Evolutionary conservation across 202 grass and related monocot species (phyloP), one percentile per base, ranked within the genome.

Genomic region (Carex sylvatica): DNA sequence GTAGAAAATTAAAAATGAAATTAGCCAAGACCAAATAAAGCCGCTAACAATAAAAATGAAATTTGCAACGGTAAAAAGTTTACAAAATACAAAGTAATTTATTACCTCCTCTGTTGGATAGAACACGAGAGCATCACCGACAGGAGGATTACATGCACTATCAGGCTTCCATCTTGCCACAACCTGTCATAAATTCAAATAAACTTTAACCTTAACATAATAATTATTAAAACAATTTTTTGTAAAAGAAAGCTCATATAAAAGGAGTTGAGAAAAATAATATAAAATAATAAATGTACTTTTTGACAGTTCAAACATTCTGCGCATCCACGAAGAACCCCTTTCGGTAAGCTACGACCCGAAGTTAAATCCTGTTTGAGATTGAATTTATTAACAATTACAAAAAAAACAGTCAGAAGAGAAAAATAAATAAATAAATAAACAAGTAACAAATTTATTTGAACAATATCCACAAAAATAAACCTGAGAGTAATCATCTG

Each of bases 71-170:
- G 68, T 62, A 4, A 60, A 20, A 8, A 61, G 64, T 80, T 14
- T 79, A 70, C 82, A 67, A 79, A 65, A 61, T 4, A 72, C 26
- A 60, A 33, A 19, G 31, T 26, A 80, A 65, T 23, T 49, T 65
- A 47, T 77, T 5, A 93, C 95, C 92, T 95, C 92, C 65, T 98
- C 95, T 0, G 87, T 95, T 30, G 92, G 95, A 95, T 91, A 65
- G 85, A 75, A 98, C 58, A 93, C 86, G 86, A 92, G 95, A 88
- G 95, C 95, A 44, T 95, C 91, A 28, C 93, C 92, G 61, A 98
- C 85, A 69, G 78, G 70, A 78, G 91, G 92, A 35, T 87, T 91
- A 18, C 83, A 77, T 61, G 87, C 90, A 87, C 83, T 91, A 59
- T 79, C 89, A 78, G 92, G 92, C 80, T 84, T 88, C 95, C 95